phyloP scores from a whole-genome alignment of 441 rosid genomes.

The Pelargonium citronellum region DNA sequence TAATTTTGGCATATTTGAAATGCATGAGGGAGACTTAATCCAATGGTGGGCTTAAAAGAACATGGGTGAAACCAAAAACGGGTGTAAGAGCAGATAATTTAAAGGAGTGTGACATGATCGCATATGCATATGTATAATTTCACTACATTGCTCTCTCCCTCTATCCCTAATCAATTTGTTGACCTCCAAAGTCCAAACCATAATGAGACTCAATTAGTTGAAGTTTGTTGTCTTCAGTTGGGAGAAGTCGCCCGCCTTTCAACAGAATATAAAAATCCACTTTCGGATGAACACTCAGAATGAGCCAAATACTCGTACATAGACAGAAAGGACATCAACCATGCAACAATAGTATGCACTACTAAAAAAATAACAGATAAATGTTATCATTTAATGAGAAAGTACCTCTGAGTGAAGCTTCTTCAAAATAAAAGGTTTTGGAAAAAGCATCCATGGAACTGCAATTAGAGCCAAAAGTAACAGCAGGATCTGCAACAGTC shows the following conservation, averaged over 20 bases:
- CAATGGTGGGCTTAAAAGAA: background rate
- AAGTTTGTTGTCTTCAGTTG: background rate
- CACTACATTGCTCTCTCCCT: background rate
- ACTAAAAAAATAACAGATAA: slow-evolving; percentile 25
- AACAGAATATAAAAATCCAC: background rate
- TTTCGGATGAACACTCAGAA: background rate
- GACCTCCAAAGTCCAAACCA: background rate
- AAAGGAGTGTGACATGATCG: background rate
- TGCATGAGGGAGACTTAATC: background rate
- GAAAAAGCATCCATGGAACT: slow-evolving; percentile 99
- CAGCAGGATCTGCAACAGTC: slow-evolving; percentile 64
- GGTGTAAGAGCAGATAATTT: background rate
- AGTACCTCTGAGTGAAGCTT: slow-evolving; percentile 70
- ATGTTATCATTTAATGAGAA: background rate
- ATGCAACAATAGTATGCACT: too few relatives aligned
- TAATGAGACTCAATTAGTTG: background rate
- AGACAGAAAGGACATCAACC: too few relatives aligned
- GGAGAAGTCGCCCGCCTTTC: background rate
- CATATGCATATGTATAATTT: slow-evolving; percentile 1
- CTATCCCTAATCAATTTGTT: background rate
- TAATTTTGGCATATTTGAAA: background rate
- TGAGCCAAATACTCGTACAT: background rate
- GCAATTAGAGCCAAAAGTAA: slow-evolving; percentile 77
- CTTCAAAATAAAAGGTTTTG: slow-evolving; percentile 91
- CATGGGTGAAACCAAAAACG: background rate